Evolutionary conservation across 129 eudicot genomes (phyloP).

Genomic region (Ambrosia artemisiifolia): DNA sequence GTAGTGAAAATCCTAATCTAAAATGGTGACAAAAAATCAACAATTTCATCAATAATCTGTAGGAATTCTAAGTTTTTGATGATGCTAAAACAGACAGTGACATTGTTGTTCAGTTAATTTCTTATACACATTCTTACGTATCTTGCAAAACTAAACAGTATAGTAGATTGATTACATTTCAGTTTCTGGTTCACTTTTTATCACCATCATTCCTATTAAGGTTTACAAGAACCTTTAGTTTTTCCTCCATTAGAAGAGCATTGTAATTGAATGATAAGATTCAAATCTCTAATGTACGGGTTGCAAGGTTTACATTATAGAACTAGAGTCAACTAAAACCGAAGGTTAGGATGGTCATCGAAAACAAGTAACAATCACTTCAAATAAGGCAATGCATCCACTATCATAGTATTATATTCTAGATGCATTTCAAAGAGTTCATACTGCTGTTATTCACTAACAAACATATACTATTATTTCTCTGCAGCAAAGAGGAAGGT

Average conservation of each 20-base stretch:
- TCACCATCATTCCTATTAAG: conserved; percentile 6
- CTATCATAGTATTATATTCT: background rate
- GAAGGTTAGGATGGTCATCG: background rate
- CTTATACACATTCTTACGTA: too few relatives aligned
- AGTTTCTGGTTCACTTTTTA: too few relatives aligned
- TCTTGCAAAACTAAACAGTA: too few relatives aligned
- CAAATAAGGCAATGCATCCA: background rate
- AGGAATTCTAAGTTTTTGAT: background rate
- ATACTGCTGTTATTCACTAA: conserved; percentile 7
- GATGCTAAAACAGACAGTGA: background rate
- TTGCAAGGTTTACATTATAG: background rate
- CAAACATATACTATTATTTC: conserved; percentile 9
- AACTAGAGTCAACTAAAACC: background rate
- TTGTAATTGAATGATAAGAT: background rate
- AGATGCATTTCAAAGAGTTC: background rate
- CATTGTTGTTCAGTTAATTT: background rate
- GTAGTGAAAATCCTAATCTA: background rate
- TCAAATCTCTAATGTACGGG: background rate
- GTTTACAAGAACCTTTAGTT: conserved; percentile 12
- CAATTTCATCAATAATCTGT: background rate
- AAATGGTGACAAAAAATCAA: background rate
- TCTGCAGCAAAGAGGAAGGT: conserved; percentile 81
- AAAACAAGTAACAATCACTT: background rate
- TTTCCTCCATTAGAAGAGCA: background rate
- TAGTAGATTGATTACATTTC: background rate